Evolutionary conservation across 768 basidiomycete genomes (phyloP).

Genomic region (Lyophyllum semitale): DNA sequence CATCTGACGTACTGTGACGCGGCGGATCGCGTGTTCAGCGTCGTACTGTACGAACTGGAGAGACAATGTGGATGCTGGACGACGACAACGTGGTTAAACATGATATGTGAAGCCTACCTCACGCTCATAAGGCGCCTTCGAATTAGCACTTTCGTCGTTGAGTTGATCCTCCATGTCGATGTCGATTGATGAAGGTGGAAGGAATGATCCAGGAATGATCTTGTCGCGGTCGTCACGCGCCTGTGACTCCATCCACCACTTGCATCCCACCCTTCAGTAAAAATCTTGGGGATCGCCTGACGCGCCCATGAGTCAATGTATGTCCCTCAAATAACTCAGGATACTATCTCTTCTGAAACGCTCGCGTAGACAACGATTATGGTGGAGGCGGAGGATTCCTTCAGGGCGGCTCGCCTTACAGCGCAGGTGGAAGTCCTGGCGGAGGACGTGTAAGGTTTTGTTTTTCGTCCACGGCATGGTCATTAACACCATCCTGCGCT

Average conservation of each 20-base stretch:
- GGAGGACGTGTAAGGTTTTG: slow-evolving; percentile 41
- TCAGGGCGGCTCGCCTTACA: slow-evolving; percentile 61
- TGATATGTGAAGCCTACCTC: neutral
- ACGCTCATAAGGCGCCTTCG: neutral
- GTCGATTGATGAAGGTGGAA: neutral
- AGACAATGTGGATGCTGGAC: neutral
- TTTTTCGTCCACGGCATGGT: neutral
- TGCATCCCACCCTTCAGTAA: neutral
- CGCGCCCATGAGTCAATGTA: slow-evolving; percentile 46
- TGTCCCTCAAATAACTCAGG: slow-evolving; percentile 11
- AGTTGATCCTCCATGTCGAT: neutral
- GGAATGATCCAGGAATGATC: neutral
- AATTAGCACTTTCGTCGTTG: neutral
- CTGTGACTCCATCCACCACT: slow-evolving; percentile 1
- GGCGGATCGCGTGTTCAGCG: slow-evolving; percentile 19
- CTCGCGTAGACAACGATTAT: slow-evolving; percentile 40
- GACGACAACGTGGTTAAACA: neutral
- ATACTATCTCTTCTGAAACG: slow-evolving; percentile 6
- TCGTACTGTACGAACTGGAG: neutral
- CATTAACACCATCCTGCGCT: neutral
- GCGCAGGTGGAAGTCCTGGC: slow-evolving; percentile 61
- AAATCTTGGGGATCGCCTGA: neutral
- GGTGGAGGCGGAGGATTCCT: slow-evolving; percentile 59
- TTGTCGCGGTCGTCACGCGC: slow-evolving; percentile 13
- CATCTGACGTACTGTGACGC: slow-evolving; percentile 32